A percentile compares a stretch with the other conserved stretches of the same genome.
Conservation (phyloP, 208 protist species). For the Spongospora subterranea region DNA sequence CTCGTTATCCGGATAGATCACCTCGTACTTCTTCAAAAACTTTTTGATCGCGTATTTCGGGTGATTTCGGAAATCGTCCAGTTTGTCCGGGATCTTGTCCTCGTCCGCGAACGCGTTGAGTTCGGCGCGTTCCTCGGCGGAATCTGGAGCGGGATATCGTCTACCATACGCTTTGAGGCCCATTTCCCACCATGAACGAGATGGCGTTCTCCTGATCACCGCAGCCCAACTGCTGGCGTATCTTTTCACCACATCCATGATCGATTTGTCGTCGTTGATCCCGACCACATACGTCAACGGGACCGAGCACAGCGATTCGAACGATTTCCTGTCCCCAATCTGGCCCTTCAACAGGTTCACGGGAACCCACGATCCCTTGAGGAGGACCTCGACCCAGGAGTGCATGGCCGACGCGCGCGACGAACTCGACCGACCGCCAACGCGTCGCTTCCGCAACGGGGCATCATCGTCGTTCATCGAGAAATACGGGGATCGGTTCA, state of each 20-base stretch:
- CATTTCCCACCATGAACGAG: not conserved
- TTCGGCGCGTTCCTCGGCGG: not conserved
- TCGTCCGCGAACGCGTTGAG: constrained; percentile 37
- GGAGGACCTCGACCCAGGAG: not conserved
- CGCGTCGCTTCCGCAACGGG: not conserved
- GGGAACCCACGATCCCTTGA: not conserved
- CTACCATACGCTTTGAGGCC: not conserved
- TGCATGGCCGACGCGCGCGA: not conserved
- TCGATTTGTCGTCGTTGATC: not conserved
- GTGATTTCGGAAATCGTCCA: constrained; percentile 52
- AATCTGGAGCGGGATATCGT: not conserved
- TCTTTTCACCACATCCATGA: constrained; percentile 18
- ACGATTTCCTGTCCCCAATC: not conserved
- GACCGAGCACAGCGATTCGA: not conserved
- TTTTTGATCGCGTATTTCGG: constrained; percentile 58
- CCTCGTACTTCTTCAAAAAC: constrained; percentile 59
- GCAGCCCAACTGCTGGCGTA: constrained; percentile 33
- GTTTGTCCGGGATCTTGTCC: not conserved
- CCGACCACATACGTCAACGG: constrained; percentile 19
- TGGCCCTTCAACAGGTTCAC: not conserved
- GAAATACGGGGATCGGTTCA: not conserved
- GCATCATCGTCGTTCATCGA: not conserved
- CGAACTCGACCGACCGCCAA: not conserved
- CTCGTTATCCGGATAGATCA: constrained; percentile 20
- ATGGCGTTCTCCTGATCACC: not conserved